phyloP scores from a whole-genome alignment of 1,284 basidiomycete genomes.

The Leccinum proximum region DNA sequence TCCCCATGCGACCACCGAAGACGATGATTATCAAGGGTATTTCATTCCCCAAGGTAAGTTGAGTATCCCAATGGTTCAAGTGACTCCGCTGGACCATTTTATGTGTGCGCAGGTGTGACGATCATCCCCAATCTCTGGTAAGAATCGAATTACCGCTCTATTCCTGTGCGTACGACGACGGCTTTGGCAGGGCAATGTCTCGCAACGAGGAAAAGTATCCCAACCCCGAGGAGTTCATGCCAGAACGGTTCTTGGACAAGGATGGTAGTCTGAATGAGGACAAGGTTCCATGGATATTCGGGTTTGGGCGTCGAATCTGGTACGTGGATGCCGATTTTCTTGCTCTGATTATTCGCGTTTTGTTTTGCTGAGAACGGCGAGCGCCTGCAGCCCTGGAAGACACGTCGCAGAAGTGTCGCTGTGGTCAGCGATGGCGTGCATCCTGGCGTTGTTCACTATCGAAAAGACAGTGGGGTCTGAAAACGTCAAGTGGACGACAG shows the following conservation, averaged over 20 bases:
- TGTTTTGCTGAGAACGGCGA: background rate
- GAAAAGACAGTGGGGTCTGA: background rate
- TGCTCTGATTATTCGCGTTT: background rate
- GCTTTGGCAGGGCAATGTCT: background rate
- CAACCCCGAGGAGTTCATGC: background rate
- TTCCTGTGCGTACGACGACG: background rate
- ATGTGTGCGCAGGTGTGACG: background rate
- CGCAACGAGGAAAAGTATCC: background rate
- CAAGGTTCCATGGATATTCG: background rate
- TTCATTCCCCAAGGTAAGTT: background rate
- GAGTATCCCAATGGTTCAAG: background rate
- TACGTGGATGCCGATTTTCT: background rate
- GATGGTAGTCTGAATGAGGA: background rate
- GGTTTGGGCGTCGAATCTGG: background rate
- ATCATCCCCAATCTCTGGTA: background rate
- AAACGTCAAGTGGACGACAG: background rate
- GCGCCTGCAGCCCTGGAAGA: background rate
- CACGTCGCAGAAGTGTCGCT: background rate
- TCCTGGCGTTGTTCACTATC: background rate
- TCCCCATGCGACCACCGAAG: background rate
- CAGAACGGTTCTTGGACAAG: background rate
- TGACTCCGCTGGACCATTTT: background rate
- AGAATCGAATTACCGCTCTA: background rate
- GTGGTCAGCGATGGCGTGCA: background rate
- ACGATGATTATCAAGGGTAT: background rate